Evolutionary conservation across 345 rosid genomes (phyloP), one percentile per base, ranked within the genome.

Genomic region (Bretschneidera sinensis): DNA sequence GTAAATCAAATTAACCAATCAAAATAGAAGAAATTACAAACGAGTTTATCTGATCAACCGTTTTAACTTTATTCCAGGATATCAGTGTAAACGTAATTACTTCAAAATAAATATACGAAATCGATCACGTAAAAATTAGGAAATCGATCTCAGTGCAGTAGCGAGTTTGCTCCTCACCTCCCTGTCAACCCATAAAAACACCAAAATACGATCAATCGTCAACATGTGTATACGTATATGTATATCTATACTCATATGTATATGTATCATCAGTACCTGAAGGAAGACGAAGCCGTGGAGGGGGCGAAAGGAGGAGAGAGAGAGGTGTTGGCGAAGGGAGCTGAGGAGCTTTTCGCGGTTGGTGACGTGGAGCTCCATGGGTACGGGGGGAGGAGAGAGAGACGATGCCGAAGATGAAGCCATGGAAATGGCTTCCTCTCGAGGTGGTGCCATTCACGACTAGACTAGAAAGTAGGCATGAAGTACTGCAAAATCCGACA

Each of bases 121-220:
- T 31, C 18, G 35, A 61, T 48, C 43, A 57, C 9, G 43, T 65
- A 45, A 2, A 8, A 28, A 2, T 39, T 39, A 5, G 15, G 2
- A 31, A 31, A 31, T 31, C n/a, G 98, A 84, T 92, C 98, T 31
- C n/a, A n/a, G 97, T 92, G 74, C 94, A 88, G 70, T 89, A 77
- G 2, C 97, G 92, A 50, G 66, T 76, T 73, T 84, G 71, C 59
- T 92, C 97, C 25, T 87, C 94, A 18, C 98, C 98, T 54, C 97
- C 98, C 95, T 92, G 65, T 13, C 45, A 19, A 57, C 22, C 23
- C 48, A 55, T 18, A 31, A 2, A 18, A 47, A 21, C 52, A 18
- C 24, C 33, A n/a, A 51, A 15, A 24, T 14, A 13, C 10, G 10
- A 4, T 39, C 16, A 5, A 39, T 1, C 11, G n/a, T n/a, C n/a